Evolutionary conservation across 768 basidiomycete genomes (phyloP), one percentile per base, ranked within the genome.

Genomic region (Sporobolomyces phaffii): DNA sequence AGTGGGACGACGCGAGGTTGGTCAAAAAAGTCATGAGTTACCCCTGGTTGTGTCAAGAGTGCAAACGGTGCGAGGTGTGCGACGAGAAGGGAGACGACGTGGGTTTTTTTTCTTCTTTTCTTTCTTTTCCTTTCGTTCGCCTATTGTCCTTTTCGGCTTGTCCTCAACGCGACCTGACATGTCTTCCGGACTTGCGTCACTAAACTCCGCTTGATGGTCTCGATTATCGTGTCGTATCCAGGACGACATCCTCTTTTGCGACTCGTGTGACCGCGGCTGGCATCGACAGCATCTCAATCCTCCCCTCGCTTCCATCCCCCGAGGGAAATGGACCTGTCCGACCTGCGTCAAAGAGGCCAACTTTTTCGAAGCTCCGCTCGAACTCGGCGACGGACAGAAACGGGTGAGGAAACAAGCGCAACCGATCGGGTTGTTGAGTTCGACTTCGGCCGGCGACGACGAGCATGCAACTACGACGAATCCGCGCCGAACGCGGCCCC

Each of bases 231-330:
- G 44, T 38, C 2, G 31, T 15, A 3, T 13, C 2, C 28, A 93
- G 89, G 85, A 83, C 59, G 83, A 84, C 58, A 86, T 96, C 69
- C 77, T 98, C 59, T 88, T 97, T 73, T 98, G 94, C 77, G 94
- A 98, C 81, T 84, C 81, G 62, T 98, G 94, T 78, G 94, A 98
- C 81, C 82, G 91, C 87, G 90, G 89, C 40, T 91, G 88, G 88
- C 90, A 92, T 77, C 85, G 86, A 82, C 83, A 86, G 70, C 92
- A 89, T 77, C 81, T 91, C 62, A 72, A 79, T 41, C 90, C 91
- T 38, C 86, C 88, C 0, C 79, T 96, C 20, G 78, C 81, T 60
- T 80, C 84, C 63, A 80, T 85, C 38, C 92, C 92, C 2, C 82
- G 85, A 41, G 90, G 77, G 17, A 57, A 57, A 36, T 79, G 78